Evolutionary conservation across 2,329 filamentous ascomycete species (phyloP).

Genomic region (Claviceps cyperi): DNA sequence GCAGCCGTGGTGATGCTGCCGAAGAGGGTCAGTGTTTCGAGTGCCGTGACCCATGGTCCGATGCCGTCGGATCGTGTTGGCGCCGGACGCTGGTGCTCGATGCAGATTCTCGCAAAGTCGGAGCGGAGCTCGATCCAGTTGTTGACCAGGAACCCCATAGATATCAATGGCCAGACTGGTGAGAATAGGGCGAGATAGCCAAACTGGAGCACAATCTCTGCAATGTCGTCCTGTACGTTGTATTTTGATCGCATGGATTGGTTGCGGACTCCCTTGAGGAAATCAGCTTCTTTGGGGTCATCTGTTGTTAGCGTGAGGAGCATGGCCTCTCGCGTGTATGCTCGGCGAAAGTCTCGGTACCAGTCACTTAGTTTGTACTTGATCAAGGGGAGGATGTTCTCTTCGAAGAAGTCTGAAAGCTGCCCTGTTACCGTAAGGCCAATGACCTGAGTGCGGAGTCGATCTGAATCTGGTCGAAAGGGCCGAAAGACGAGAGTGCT

Average conservation of each 20-base stretch:
- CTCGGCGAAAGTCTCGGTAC: slow-evolving; percentile 27
- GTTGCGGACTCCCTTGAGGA: slow-evolving; percentile 48
- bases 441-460: slow-evolving; percentile 58
- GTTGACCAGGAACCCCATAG: slow-evolving; percentile 58
- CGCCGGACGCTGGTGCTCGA: slow-evolving; percentile 56
- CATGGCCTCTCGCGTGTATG: slow-evolving; percentile 23
- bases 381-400: slow-evolving; percentile 54
- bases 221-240: slow-evolving; percentile 58
- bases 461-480: slow-evolving; percentile 51
- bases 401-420: slow-evolving; percentile 55
- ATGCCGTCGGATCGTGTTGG: slow-evolving; percentile 59
- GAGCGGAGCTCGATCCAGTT: slow-evolving; percentile 67
- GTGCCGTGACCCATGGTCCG: slow-evolving; percentile 55
- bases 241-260: slow-evolving; percentile 55
- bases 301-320: slow-evolving; percentile 38
- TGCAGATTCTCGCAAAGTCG: slow-evolving; percentile 63
- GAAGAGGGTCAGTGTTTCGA: slow-evolving; percentile 56
- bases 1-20: slow-evolving; percentile 60
- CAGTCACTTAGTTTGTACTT: slow-evolving; percentile 41
- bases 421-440: slow-evolving; percentile 63
- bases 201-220: slow-evolving; percentile 61
- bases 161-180: slow-evolving; percentile 61
- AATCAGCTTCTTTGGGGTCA: slow-evolving; percentile 45
- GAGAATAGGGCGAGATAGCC: slow-evolving; percentile 62
- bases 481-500: slow-evolving; percentile 35